A percentile compares a stretch with the other conserved stretches of the same genome.
Evolutionary conservation across 495 filamentous ascomycete species (phyloP).

Genomic region (Pseudoneurospora amorphoporcata): DNA sequence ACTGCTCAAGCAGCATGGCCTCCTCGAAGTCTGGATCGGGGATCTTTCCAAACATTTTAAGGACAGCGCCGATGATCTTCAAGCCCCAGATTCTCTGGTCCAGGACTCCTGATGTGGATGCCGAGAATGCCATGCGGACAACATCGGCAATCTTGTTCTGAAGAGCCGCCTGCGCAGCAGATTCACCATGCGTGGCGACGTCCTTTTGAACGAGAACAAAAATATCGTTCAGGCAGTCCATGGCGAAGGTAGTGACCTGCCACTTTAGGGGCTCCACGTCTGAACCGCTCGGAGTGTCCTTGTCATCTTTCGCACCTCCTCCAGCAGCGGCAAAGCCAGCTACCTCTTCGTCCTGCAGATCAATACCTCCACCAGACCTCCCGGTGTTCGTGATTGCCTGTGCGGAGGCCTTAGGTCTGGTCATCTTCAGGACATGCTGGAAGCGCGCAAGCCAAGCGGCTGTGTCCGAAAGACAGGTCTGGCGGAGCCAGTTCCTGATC

Average conservation of each 20-base stretch:
- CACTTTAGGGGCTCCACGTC: constrained; percentile 85
- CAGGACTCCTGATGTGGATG: constrained; percentile 86
- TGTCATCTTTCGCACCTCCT: constrained; percentile 53
- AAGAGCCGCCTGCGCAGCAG: constrained; percentile 60
- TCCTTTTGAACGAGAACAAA: constrained; percentile 66
- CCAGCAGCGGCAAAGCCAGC: constrained; percentile 76
- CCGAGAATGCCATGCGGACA: constrained; percentile 95
- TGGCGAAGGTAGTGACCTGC: constrained; percentile 92
- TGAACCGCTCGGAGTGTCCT: constrained; percentile 44
- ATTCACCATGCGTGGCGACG: constrained; percentile 56
- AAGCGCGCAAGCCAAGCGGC: constrained; percentile 77
- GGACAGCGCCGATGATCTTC: constrained; percentile 83
- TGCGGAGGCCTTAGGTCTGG: constrained; percentile 49
- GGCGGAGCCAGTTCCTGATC: constrained; percentile 81
- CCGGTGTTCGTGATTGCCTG: constrained; percentile 33
- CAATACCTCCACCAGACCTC: constrained; percentile 47
- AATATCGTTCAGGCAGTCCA: constrained; percentile 83
- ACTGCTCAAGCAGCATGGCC: constrained; percentile 90
- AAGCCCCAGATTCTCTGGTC: constrained; percentile 81
- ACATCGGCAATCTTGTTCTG: constrained; percentile 84
- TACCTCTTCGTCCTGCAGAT: constrained; percentile 91
- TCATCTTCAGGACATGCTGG: constrained; percentile 82
- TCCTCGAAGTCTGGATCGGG: constrained; percentile 96
- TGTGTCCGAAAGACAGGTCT: constrained; percentile 69
- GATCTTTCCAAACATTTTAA: constrained; percentile 92